Base-by-base conservation (phyloP, 2,329 filamentous ascomycete species). In the Hypoxylon sp. region DNA sequence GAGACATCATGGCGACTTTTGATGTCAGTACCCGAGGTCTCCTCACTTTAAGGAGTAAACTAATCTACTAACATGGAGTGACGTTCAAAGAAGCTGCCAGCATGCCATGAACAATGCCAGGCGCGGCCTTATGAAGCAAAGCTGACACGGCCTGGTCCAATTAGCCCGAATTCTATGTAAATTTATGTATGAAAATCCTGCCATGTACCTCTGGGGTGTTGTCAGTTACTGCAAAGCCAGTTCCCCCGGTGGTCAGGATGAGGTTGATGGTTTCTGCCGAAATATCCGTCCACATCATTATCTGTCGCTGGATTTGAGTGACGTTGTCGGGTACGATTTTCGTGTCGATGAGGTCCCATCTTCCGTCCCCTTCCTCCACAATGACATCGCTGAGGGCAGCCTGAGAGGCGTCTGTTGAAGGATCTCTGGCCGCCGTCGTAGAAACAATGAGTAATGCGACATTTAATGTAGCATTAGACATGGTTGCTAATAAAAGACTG, bases 101-200 rank as follows among this genome's bases (percentile, higher is more conserved):
- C 95, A 99, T 99, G 69, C 89, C 93, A 79, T 99, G 94, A n/a
- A 97, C 91, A 51, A 99, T 83, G 0, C 96, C 96, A 0, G 93
- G 89, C 0, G 96, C 96, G 77, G 95, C 88, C 75, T 91, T 93
- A 74, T 97, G 89, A 44, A 98, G 83, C 40, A 98, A 79, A 4
- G 90, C 87, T 12, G 84, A 81, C n/a, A 97, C 86, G 52, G 93
- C 94, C 91, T 95, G 68, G 5, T 56, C 60, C 0, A 46, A 63
- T 73, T 53, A 74, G 49, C 18, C 52, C 14, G 36, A 16, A 54
- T 14, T n/a, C 2, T 22, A 16, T 11, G 6, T 22, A 20, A n/a
- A n/a, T n/a, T 38, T 20, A 30, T 28, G 5, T 9, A 40, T 12
- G 16, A 16, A 22, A 42, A 12, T 24, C 45, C 14, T 45, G 6